Base-by-base conservation (phyloP, 108 stramenopile genomes). In the Stephanodiscus minutulus region DNA sequence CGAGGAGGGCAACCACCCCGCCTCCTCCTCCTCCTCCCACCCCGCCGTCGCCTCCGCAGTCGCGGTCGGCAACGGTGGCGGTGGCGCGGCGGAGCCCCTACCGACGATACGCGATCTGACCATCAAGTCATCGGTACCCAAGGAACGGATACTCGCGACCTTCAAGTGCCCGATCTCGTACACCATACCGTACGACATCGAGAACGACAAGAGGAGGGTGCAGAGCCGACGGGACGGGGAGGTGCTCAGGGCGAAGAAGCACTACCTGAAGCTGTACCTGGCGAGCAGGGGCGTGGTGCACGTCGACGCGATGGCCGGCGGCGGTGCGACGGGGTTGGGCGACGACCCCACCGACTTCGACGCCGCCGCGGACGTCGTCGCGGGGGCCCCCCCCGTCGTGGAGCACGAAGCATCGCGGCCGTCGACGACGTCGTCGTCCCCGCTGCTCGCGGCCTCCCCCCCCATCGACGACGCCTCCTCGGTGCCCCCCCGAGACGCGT, bases 81-180 rank as follows among this genome's bases (percentile, higher is more conserved):
- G 36, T 43, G 25, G 22, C 44, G 65, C n/a, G n/a, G n/a, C n/a
- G n/a, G n/a, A 60, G 13, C 52, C 35, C 22, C 61, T 77, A 17
- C 86, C 84, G 0, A 81, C 82, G 17, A 55, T 87, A 28, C 72
- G 78, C 0, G 84, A 87, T 49, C 67, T 87, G 13, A 83, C 83
- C 27, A 84, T 84, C 46, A 65, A 69, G 43, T 52, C 59, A 29
- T 75, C 74, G 57, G 74, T 72, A 4, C 70, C 69, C n/a, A 46
- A 59, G 31, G 72, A 78, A 25, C 66, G 70, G 24, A 72, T 85
- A 20, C 49, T 85, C 18, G 69, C 81, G 0, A 74, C 84, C 11
- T 85, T 76, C 20, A 79, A 83, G 36, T 68, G 65, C 53, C 55
- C 65, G 66, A 67, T 83, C 25, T 65, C 55, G 53, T 83, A 75